Evolutionary conservation across 2,329 filamentous ascomycete species (phyloP).

Genomic region (Pseudogymnoascus sp.): DNA sequence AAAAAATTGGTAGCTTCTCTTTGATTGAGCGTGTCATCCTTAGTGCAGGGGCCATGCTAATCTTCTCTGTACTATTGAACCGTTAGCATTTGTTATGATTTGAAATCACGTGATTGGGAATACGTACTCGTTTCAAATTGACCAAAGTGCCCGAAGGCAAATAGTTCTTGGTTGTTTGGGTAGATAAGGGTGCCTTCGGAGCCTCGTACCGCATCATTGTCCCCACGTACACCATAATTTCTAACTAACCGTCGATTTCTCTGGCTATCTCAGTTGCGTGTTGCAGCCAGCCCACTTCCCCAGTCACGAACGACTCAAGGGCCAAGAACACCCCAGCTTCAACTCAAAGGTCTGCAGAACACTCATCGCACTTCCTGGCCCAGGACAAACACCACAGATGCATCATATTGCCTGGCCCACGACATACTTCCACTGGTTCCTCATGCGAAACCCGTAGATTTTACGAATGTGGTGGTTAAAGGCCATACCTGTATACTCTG

Average conservation of each 20-base stretch:
- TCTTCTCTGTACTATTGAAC: slow-evolving; percentile 53
- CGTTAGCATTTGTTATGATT: background rate
- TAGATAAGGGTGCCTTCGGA: background rate
- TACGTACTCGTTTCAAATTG: background rate
- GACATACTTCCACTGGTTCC: slow-evolving; percentile 27
- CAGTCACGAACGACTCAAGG: background rate
- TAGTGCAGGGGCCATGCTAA: slow-evolving; percentile 83
- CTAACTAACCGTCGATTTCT: slow-evolving; percentile 8
- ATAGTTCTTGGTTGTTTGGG: background rate
- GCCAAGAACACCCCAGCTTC: background rate
- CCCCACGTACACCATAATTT: slow-evolving; percentile 2
- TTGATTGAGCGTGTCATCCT: slow-evolving; percentile 89
- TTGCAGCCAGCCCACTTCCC: background rate
- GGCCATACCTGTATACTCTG: slow-evolving; percentile 20
- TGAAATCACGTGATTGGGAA: background rate
- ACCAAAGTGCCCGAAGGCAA: slow-evolving; percentile 4
- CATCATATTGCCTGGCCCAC: slow-evolving; percentile 28
- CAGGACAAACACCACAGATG: slow-evolving; percentile 25
- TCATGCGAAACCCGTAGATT: slow-evolving; percentile 28
- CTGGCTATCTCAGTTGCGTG: background rate
- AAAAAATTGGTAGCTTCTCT: slow-evolving; percentile 67
- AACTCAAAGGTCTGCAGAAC: background rate
- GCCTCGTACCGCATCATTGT: no score
- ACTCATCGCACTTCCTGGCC: background rate
- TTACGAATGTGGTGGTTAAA: slow-evolving; percentile 31